Conservation (phyloP, 2,329 filamentous ascomycete genomes). For the Aspergillus sp. region DNA sequence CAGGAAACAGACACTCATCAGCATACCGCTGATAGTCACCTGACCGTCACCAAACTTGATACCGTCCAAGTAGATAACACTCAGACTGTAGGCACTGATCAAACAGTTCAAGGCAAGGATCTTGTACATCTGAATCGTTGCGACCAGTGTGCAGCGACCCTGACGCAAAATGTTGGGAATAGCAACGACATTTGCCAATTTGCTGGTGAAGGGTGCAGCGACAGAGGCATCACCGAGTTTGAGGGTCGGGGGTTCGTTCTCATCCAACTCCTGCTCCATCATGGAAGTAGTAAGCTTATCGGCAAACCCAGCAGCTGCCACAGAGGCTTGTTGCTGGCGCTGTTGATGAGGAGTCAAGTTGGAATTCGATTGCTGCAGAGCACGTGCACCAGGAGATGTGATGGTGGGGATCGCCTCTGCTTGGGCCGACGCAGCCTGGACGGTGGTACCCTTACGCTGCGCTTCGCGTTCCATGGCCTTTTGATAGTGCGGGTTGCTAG, state of each 20-base stretch:
- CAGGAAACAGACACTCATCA: constrained; percentile 99
- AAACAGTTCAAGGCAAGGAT: constrained; percentile 96
- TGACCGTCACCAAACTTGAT: constrained; percentile 99
- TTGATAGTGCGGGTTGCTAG: constrained; percentile 87
- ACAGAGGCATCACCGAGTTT: constrained; percentile 97
- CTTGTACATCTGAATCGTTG: constrained; percentile 99
- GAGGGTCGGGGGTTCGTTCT: constrained; percentile 88
- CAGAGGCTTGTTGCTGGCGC: constrained; percentile 59
- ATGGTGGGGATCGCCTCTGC: constrained; percentile 63
- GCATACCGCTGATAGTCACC: constrained; percentile 97
- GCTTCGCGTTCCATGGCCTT: constrained; percentile 89
- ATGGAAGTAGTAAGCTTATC: constrained; percentile 83
- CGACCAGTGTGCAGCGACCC: constrained; percentile 93
- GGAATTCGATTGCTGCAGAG: constrained; percentile 53
- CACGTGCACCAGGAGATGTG: constrained; percentile 66
- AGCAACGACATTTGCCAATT: constrained; percentile 93
- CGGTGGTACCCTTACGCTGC: constrained; percentile 70
- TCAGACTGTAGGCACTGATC: constrained; percentile 95
- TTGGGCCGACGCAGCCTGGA: constrained; percentile 53
- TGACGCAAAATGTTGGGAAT: constrained; percentile 98
- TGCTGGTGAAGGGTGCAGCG: constrained; percentile 95
- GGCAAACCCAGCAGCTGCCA: constrained; percentile 75
- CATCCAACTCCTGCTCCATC: constrained; percentile 86
- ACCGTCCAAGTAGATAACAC: constrained; percentile 92
- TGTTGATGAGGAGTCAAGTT: constrained; percentile 55